Conservation (phyloP, 179 eudicot genomes). For the Actinidia arguta region DNA sequence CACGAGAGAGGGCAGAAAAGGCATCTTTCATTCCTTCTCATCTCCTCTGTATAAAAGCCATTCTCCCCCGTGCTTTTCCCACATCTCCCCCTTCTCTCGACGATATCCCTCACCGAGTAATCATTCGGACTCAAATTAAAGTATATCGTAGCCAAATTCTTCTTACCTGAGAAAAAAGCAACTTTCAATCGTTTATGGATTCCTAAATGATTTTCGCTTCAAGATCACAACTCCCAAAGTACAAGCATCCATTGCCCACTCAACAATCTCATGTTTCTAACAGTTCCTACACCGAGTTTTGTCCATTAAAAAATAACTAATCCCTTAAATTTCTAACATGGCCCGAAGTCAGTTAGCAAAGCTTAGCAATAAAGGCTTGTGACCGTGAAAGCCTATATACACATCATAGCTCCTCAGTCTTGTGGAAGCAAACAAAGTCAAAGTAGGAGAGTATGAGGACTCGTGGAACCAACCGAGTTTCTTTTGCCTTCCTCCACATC, state of each 20-base stretch:
- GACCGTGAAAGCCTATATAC: conserved; percentile 83
- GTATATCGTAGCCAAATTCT: conserved; percentile 83
- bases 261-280: conserved; percentile 70
- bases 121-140: conserved; percentile 75
- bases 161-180: conserved; percentile 87
- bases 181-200: conserved; percentile 88
- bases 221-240: conserved; percentile 89
- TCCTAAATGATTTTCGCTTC: conserved; percentile 81
- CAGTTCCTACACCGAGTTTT: conserved; percentile 79
- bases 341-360: conserved; percentile 89
- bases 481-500: conserved; percentile 59
- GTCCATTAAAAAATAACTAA: conserved; percentile 84
- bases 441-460: conserved; percentile 51
- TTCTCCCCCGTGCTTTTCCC: conserved; percentile 84
- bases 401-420: conserved; percentile 87
- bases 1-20: conserved; percentile 69
- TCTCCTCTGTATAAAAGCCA: conserved; percentile 81
- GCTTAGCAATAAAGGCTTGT: conserved; percentile 61
- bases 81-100: conserved; percentile 79
- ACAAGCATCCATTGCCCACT: conserved; percentile 88
- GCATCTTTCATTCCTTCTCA: conserved; percentile 97
- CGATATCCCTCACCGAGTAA: conserved; percentile 76
- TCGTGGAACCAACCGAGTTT: conserved; percentile 54
- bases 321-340: conserved; percentile 87
- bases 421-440: conserved; percentile 61